phyloP scores from a whole-genome alignment of 192 early-diverging fungal genomes.

The Funneliformis geosporum region DNA sequence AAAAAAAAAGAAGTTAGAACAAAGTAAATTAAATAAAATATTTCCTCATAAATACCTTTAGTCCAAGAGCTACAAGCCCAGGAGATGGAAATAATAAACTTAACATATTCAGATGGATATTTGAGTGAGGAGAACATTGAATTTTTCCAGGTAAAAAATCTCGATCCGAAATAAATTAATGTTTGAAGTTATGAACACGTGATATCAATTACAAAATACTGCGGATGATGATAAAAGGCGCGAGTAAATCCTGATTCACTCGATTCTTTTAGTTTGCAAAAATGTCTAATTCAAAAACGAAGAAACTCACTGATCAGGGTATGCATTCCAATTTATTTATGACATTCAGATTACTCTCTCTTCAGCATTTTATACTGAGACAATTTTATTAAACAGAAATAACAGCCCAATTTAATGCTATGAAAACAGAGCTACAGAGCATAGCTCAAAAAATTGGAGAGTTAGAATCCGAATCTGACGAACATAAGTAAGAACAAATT shows the following conservation, averaged over 20 bases:
- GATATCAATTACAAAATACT: neutral
- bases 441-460: conserved; percentile 92
- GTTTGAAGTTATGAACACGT: neutral
- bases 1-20: neutral
- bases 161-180: neutral
- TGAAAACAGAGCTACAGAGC: conserved; percentile 79
- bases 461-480: conserved; percentile 89
- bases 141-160: neutral
- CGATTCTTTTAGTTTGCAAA: neutral
- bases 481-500: conserved; percentile 74
- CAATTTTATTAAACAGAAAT: conserved; percentile 40
- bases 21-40: neutral
- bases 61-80: conserved; percentile 29
- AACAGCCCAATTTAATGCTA: conserved; percentile 52
- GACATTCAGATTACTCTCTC: neutral
- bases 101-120: conserved; percentile 3
- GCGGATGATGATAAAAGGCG: too few species aligned
- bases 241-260: too few species aligned
- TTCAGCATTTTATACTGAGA: neutral
- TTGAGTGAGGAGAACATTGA: neutral
- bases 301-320: conserved; percentile 15
- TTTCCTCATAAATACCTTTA: conserved; percentile 8
- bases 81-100: conserved; percentile 18
- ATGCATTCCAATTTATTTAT: neutral
- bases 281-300: conserved; percentile 3